Percentiles rank a stretch among this genome's conserved stretches.
Evolutionary conservation across 495 filamentous ascomycete genomes (phyloP).

Genomic region (Aspergillus homomorphus): DNA sequence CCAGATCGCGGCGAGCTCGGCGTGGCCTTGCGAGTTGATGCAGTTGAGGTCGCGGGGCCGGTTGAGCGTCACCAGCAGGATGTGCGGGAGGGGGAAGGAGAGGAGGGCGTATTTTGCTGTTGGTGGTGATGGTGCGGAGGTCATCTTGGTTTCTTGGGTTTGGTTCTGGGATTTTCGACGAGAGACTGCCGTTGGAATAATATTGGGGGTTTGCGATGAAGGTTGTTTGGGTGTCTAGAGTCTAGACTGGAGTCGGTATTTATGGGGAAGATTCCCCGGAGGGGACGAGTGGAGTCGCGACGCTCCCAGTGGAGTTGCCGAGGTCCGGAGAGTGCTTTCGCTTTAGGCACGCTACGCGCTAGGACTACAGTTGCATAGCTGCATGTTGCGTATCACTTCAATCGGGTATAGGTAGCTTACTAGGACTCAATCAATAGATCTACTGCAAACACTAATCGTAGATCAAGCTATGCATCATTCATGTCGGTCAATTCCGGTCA

Average conservation of each 20-base stretch:
- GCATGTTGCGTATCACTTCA: no score
- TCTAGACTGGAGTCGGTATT: no score
- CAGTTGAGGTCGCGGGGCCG: constrained; percentile 48
- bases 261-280: background rate
- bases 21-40: constrained; percentile 49
- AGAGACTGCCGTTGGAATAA: constrained; percentile 1
- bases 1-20: constrained; percentile 51
- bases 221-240: no score
- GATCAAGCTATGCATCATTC: background rate
- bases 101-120: constrained; percentile 35
- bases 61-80: constrained; percentile 49
- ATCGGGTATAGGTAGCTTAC: no score
- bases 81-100: constrained; percentile 45
- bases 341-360: no score
- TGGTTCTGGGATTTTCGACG: background rate
- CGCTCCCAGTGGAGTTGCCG: constrained; percentile 22
- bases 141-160: constrained; percentile 12
- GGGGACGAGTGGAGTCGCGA: background rate
- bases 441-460: background rate
- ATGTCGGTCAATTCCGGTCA: background rate
- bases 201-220: background rate
- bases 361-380: no score
- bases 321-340: constrained; percentile 25
- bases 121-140: constrained; percentile 39
- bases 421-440: no score